Conservation (phyloP, 192 early-diverging fungal genomes). For the Backusella luteola region DNA sequence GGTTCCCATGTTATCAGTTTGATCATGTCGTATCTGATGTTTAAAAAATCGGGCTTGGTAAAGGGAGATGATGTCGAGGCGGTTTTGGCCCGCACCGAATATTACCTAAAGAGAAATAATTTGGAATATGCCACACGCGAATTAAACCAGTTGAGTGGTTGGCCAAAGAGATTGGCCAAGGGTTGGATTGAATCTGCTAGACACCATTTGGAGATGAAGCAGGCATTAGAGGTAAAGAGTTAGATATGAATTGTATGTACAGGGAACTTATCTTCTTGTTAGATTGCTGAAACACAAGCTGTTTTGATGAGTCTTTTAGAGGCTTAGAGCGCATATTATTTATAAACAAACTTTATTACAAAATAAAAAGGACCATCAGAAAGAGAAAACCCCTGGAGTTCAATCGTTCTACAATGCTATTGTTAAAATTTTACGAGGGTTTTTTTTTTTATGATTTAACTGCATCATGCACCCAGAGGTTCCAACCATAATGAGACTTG, state of each 20-base stretch:
- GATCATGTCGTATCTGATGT: conserved; percentile 72
- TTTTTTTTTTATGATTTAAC: too few species aligned
- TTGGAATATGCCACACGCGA: conserved; percentile 87
- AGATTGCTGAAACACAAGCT: conserved; percentile 24
- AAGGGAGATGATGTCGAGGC: conserved; percentile 86
- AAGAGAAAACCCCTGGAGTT: background rate
- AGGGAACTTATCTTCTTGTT: background rate
- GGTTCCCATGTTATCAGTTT: conserved; percentile 76
- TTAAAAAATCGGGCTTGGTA: conserved; percentile 84
- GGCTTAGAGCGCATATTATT: conserved; percentile 8
- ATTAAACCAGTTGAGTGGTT: conserved; percentile 89
- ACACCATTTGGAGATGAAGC: conserved; percentile 82
- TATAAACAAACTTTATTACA: background rate
- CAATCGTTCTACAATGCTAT: background rate
- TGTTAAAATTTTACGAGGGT: background rate
- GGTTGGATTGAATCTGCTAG: conserved; percentile 87
- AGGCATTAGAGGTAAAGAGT: conserved; percentile 36
- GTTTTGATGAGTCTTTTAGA: conserved; percentile 20
- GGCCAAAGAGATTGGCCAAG: conserved; percentile 82
- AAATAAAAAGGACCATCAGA: background rate
- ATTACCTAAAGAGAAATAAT: conserved; percentile 74
- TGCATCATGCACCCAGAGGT: background rate
- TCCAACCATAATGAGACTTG: background rate
- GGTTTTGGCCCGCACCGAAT: conserved; percentile 72
- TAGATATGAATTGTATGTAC: background rate